These are phyloP conservation scores for Trichothecium sympodiale DNA, from an alignment of 2,329 filamentous ascomycete genomes.

Conservation along the genomic window DNA sequence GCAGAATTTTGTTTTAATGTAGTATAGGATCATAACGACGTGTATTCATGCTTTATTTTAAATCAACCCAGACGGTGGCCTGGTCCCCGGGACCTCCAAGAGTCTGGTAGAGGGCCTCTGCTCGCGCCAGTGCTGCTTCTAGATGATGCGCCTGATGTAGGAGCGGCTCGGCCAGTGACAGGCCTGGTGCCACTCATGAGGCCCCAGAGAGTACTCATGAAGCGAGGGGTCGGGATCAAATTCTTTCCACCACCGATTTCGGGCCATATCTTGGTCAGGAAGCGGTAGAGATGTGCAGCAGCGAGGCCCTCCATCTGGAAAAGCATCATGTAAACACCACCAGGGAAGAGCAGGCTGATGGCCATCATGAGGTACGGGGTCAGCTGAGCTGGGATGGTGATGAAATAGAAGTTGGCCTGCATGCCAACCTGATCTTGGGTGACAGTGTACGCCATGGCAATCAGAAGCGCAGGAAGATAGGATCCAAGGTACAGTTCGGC, in stretches of 20 bases:
- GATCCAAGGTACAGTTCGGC: conserved; percentile 22
- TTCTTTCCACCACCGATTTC: conserved; percentile 77
- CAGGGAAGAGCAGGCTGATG: conserved; percentile 56
- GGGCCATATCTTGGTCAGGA: conserved; percentile 78
- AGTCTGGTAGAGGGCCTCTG: conserved; percentile 43
- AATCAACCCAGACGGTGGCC: conserved; percentile 49
- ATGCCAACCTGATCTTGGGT: conserved; percentile 74
- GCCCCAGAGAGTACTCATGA: conserved; percentile 58
- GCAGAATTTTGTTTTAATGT: conserved; percentile 3
- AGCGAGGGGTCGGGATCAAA: conserved; percentile 60
- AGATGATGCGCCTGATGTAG: neutral
- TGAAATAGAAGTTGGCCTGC: conserved; percentile 68
- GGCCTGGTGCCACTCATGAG: conserved; percentile 12
- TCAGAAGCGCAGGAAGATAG: conserved; percentile 55
- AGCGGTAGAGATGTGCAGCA: conserved; percentile 84
- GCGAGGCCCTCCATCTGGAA: conserved; percentile 67
- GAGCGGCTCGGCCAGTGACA: neutral
- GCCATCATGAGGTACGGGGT: conserved; percentile 72
- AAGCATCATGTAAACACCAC: conserved; percentile 43
- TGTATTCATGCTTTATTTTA: neutral
- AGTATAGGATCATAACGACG: too few relatives aligned
- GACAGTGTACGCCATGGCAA: conserved; percentile 75
- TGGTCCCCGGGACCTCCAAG: conserved; percentile 52
- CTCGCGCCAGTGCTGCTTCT: conserved; percentile 4
- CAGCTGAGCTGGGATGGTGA: conserved; percentile 73